phyloP scores from a whole-genome alignment of 306 rosid species.

The Vigna trinervia region DNA sequence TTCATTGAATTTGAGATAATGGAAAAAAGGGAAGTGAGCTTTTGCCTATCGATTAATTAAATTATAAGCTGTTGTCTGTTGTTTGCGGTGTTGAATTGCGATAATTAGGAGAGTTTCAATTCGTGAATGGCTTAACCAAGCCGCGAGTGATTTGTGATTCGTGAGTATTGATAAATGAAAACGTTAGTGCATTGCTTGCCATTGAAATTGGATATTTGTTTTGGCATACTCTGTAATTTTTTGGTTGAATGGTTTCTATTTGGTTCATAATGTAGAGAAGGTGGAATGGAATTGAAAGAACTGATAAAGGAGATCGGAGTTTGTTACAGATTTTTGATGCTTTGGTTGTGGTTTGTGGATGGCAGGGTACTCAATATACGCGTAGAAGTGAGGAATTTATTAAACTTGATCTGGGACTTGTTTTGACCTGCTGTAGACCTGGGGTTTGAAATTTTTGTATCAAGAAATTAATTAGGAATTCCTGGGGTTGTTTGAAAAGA shows the following conservation, averaged over 20 bases:
- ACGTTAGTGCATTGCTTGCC: background rate
- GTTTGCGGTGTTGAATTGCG: slow-evolving; percentile 7
- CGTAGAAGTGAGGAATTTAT: slow-evolving; percentile 4
- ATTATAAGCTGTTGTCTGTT: background rate
- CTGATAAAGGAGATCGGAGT: slow-evolving; percentile 22
- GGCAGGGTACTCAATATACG: background rate
- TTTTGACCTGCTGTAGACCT: slow-evolving; percentile 1
- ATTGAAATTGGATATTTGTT: too few relatives aligned
- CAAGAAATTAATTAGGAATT: background rate
- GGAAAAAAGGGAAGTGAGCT: background rate
- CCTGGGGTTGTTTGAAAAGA: slow-evolving; percentile 8
- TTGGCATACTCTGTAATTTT: too few relatives aligned
- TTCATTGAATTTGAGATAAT: background rate
- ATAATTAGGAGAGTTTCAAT: background rate
- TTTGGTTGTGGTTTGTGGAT: slow-evolving; percentile 6
- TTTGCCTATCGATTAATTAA: background rate
- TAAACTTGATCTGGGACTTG: background rate
- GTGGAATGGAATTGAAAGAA: background rate
- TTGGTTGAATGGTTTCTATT: background rate
- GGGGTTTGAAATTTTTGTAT: background rate
- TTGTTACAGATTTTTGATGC: slow-evolving; percentile 24
- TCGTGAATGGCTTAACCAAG: background rate
- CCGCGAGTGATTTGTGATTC: background rate
- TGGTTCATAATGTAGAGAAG: background rate
- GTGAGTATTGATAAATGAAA: background rate